Conservation (phyloP, 805 yeast species). For the Yarrowia sp. region DNA sequence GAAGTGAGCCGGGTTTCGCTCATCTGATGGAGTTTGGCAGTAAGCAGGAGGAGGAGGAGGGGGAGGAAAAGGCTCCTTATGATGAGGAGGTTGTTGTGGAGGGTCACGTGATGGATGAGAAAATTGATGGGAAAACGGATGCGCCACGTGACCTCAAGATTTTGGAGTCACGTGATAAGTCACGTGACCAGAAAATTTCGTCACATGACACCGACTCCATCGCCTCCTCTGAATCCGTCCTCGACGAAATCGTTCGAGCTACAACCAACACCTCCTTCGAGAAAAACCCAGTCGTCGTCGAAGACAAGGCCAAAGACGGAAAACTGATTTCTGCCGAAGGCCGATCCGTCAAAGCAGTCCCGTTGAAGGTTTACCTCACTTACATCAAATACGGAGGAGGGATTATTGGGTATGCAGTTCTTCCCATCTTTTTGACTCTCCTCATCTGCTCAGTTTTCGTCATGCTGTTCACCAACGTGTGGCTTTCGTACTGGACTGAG, state of each 20-base stretch:
- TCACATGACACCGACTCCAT: neutral
- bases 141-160: neutral
- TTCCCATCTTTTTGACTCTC: constrained; percentile 48
- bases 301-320: constrained; percentile 39
- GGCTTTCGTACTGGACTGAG: constrained; percentile 77
- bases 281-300: constrained; percentile 28
- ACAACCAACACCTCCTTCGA: constrained; percentile 2
- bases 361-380: constrained; percentile 55
- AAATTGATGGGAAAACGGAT: neutral
- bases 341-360: constrained; percentile 41
- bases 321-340: constrained; percentile 41
- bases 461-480: constrained; percentile 66
- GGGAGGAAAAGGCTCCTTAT: constrained; percentile 38
- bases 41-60: constrained; percentile 49
- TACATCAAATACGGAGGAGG: constrained; percentile 68
- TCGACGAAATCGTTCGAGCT: neutral
- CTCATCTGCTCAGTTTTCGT: constrained; percentile 57
- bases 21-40: constrained; percentile 55
- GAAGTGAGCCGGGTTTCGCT: constrained; percentile 57
- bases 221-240: constrained; percentile 25
- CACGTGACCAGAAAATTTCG: too few species aligned
- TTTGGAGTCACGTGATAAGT: too few species aligned
- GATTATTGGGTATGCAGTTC: constrained; percentile 48
- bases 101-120: neutral
- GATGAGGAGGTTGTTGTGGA: constrained; percentile 39